Evolutionary conservation across 129 eudicot genomes (phyloP).

Genomic region (Deinandra increscens): DNA sequence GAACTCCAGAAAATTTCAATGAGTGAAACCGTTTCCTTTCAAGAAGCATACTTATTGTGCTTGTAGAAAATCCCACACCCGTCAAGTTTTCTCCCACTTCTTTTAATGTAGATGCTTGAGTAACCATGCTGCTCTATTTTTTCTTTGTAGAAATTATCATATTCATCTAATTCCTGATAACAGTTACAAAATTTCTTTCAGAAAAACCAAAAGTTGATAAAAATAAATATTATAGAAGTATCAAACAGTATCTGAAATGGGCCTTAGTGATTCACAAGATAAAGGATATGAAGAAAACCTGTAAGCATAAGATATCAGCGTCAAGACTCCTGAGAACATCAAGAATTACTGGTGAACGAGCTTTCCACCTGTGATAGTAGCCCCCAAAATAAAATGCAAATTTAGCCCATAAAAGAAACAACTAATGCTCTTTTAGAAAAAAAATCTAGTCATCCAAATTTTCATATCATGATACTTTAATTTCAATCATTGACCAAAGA

Average conservation of each 20-base stretch:
- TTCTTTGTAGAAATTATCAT: conserved; percentile 72
- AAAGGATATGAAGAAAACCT: conserved; percentile 44
- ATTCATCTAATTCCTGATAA: conserved; percentile 83
- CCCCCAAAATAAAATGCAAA: conserved; percentile 4
- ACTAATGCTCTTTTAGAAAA: neutral
- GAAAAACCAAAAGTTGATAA: conserved; percentile 2
- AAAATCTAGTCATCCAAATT: neutral
- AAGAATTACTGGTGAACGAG: conserved; percentile 76
- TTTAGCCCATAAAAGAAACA: neutral
- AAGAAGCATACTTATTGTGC: conserved; percentile 45
- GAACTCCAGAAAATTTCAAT: neutral
- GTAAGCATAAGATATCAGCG: conserved; percentile 88
- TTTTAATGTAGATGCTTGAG: conserved; percentile 67
- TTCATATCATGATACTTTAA: conserved; percentile 15
- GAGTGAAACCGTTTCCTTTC: neutral
- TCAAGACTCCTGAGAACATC: conserved; percentile 61
- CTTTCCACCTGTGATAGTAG: conserved; percentile 70
- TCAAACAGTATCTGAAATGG: neutral
- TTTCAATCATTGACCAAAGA: conserved; percentile 2
- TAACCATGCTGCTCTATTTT: conserved; percentile 69
- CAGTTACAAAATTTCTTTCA: conserved; percentile 11
- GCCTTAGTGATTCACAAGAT: neutral
- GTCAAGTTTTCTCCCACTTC: conserved; percentile 82
- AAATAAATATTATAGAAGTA: neutral
- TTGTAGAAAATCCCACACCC: conserved; percentile 96